Evolutionary conservation across 2,329 filamentous ascomycete species (phyloP), one percentile per base, ranked within the genome.

Genomic region (Ophiostoma australiae): DNA sequence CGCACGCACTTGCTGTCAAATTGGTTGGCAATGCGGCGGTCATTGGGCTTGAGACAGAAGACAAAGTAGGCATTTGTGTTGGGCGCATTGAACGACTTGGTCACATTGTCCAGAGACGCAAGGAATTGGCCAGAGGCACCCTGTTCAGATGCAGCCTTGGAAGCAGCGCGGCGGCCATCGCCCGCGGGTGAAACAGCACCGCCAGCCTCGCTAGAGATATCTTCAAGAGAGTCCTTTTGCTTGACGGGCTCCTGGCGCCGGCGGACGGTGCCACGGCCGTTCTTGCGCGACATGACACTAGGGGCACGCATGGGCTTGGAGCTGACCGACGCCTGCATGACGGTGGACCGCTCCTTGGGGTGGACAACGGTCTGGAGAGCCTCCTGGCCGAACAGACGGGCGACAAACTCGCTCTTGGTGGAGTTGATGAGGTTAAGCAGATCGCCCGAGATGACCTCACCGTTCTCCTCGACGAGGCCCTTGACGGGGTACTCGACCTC

Each of bases 1-100:
- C 95, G 90, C 31, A 99, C 95, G 78, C 95, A 99, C 80, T 98
- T 98, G 86, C 93, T 97, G 80, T 99, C 95, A 76, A 98, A 99
- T 77, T 99, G 95, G 76, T 99, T 99, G 73, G 95, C 94, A 75
- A 99, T 99, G 68, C 95, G 89, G 70, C 95, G 88, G 78, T 99
- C 95, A 76, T 99, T 99, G 31, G 95, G 94, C 81, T 99, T 99
- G 74, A 99, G 82, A 77, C 95, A 99, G 80, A 99, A 97, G 65
- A 99, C 87, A 76, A 97, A 98, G 80, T 99, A 99, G 0, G 91
- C 88, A 77, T 99, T 99, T 13, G 93, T 91, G 77, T 93, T 92
- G 4, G 90, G 87, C 2, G 91, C 89, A 2, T 89, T 91, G 65
- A 99, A 84, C 1, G 93, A 94, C 76, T 94, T 94, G 72, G 90